Conservation (phyloP, 164 flowering plant species). For the Magnolia changhungtana region DNA sequence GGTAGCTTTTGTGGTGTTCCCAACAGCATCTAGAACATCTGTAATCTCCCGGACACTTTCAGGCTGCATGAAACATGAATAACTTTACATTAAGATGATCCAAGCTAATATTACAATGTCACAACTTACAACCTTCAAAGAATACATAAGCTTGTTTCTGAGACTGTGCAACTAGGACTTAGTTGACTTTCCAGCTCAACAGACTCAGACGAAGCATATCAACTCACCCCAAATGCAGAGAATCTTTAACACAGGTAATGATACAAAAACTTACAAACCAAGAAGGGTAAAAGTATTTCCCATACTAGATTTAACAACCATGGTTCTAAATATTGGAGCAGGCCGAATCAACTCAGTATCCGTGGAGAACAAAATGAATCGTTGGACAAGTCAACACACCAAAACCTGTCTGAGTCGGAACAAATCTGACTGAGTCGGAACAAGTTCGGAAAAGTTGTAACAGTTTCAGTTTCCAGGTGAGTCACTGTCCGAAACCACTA, state of each 20-base stretch:
- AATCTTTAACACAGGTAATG: background rate
- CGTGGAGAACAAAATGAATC: background rate
- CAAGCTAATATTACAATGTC: background rate
- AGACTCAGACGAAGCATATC: background rate
- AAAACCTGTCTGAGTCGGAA: too few relatives aligned
- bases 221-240: background rate
- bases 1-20: constrained; percentile 98
- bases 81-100: background rate
- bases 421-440: too few relatives aligned
- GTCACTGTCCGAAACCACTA: background rate
- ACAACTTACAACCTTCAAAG: background rate
- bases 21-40: constrained; percentile 97
- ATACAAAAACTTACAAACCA: background rate
- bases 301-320: background rate
- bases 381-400: too few relatives aligned
- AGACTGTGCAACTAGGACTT: background rate
- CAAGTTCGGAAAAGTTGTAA: too few relatives aligned
- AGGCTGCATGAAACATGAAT: constrained; percentile 50
- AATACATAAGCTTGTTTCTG: background rate
- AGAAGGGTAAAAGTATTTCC: background rate
- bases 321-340: background rate
- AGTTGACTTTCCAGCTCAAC: background rate
- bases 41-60: constrained; percentile 98
- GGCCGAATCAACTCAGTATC: background rate
- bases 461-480: background rate